A percentile compares a stretch with the other conserved stretches of the same genome.
These are phyloP conservation scores for Lipomyces spencermartinsiae DNA, from an alignment of 805 yeast species.

Conservation along the genomic window DNA sequence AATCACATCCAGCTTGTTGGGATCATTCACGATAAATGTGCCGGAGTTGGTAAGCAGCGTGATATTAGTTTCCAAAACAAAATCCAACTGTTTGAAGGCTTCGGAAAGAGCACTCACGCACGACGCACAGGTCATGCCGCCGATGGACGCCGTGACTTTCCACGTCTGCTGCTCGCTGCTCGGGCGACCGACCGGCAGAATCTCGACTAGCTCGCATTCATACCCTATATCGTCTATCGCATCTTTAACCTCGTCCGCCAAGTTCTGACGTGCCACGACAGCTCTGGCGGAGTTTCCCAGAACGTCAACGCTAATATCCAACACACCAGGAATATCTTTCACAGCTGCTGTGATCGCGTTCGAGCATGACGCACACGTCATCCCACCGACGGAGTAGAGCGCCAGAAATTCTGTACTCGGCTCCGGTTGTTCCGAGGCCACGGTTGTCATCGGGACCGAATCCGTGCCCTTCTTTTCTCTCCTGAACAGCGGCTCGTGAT, in stretches of 20 bases:
- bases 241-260: constrained; percentile 57
- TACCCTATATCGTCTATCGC: constrained; percentile 55
- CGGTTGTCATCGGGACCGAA: constrained; percentile 7
- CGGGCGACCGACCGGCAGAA: constrained; percentile 60
- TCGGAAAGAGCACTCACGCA: constrained; percentile 64
- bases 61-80: constrained; percentile 58
- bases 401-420: constrained; percentile 52
- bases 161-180: constrained; percentile 49
- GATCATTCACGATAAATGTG: constrained; percentile 57
- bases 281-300: constrained; percentile 60
- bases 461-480: constrained; percentile 6
- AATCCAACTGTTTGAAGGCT: constrained; percentile 53
- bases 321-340: constrained; percentile 44
- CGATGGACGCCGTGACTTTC: constrained; percentile 65
- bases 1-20: constrained; percentile 50
- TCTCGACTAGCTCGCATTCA: constrained; percentile 60
- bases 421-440: constrained; percentile 40
- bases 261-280: constrained; percentile 56
- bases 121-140: constrained; percentile 78
- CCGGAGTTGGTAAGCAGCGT: constrained; percentile 68
- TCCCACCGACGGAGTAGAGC: constrained; percentile 63
- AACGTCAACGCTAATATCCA: constrained; percentile 57
- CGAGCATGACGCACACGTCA: constrained; percentile 72
- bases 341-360: constrained; percentile 56
- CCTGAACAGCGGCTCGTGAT: constrained; percentile 18